phyloP scores from a whole-genome alignment of 306 rosid genomes.

The Acmispon strigosus region DNA sequence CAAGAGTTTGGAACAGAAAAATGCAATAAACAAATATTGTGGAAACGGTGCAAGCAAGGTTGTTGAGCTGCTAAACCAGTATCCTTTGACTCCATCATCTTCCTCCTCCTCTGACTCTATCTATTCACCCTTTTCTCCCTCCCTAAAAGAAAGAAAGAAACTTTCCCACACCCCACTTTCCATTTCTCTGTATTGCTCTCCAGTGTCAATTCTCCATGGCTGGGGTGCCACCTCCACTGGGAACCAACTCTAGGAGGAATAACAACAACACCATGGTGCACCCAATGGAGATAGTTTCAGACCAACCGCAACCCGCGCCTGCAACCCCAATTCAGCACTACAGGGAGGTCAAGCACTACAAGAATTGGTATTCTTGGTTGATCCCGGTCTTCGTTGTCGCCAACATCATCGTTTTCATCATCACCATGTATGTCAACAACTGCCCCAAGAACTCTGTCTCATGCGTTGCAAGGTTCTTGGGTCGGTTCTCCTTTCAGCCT shows the following conservation, averaged over 20 bases:
- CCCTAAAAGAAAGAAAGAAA: too few species aligned
- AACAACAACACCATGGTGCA: conserved; percentile 34
- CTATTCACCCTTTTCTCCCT: background rate
- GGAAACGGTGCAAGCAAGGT: too few species aligned
- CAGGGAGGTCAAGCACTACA: conserved; percentile 50
- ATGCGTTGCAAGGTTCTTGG: conserved; percentile 64
- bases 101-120: background rate
- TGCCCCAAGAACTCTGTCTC: conserved; percentile 79
- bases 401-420: conserved; percentile 41
- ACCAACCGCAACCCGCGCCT: background rate
- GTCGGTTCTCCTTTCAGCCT: conserved; percentile 88
- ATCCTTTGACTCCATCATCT: background rate
- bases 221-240: conserved; percentile 26
- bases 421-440: conserved; percentile 85
- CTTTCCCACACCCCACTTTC: background rate
- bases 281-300: conserved; percentile 34
- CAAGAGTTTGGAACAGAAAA: too few species aligned
- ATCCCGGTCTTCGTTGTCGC: conserved; percentile 61
- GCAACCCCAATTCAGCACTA: conserved; percentile 9
- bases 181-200: background rate
- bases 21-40: too few species aligned
- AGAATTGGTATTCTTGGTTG: conserved; percentile 75
- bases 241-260: conserved; percentile 35
- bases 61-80: too few species aligned
- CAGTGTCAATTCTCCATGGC: conserved; percentile 29